Base-by-base conservation (phyloP, 768 basidiomycete genomes). In the Nevesoporus exiguus region DNA sequence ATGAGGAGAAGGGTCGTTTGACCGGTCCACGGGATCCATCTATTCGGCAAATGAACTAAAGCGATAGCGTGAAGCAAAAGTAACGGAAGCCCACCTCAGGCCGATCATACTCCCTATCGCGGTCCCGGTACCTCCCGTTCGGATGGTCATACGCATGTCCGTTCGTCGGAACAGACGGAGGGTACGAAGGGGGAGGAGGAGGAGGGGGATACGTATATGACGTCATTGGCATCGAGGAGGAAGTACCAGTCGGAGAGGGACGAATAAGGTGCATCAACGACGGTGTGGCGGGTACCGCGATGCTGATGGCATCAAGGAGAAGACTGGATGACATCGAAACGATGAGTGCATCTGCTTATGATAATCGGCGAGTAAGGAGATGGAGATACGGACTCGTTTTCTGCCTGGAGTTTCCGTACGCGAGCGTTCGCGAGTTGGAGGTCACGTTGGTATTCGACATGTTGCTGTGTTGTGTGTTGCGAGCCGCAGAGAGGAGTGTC, bases 301-400 rank as follows among this genome's bases (percentile, higher is more conserved):
- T 68, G 52, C 63, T 72, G 15, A 70, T 70, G 7, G 69, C 69
- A 24, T 70, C 69, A 41, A 70, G 65, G 22, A 70, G 71, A 10
- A 70, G 65, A 47, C 69, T 70, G 11, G 1, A 54, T 11, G 37
- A 15, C 8, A 46, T 29, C 13, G 34, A 47, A 24, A 15, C 10
- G 22, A 41, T 17, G 41, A 52, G 37, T 17, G 25, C 24, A 19
- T 48, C 27, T 21, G 42, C 11, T 2, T 4, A 19, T 2, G 13
- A 14, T 27, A n/a, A 19, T 13, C 40, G 29, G 22, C 29, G 30
- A 29, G 27, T 29, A 29, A 29, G 8, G 47, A 6, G 7, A 14
- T 13, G 21, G 19, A 5, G 14, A 25, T 14, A 57, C 71, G 4
- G 41, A 71, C 71, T 71, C 66, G 48, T 71, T 72, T 46, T 71